Conservation (phyloP, 202 grass and related monocot species). For the Musa balbisiana region DNA sequence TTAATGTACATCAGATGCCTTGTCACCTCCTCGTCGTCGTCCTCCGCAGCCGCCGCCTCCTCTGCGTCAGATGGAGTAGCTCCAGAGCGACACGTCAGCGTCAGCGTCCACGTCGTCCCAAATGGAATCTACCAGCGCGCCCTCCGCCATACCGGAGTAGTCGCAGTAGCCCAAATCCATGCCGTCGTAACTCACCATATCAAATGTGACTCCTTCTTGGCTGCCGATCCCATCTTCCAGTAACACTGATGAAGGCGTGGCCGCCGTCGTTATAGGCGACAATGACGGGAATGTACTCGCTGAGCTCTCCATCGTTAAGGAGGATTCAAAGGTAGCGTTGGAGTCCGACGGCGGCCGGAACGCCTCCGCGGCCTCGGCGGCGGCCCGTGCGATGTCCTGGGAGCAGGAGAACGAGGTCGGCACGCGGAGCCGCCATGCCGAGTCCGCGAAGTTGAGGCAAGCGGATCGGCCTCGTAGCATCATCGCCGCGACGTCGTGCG, state of each 20-base stretch:
- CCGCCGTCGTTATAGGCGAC: background rate
- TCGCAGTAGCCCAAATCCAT: slow-evolving; percentile 22
- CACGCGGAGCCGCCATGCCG: slow-evolving; percentile 48
- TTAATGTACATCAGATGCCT: too few relatives aligned
- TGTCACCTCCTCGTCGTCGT: background rate
- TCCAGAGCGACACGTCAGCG: slow-evolving; percentile 39
- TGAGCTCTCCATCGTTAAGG: background rate
- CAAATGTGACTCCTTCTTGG: background rate
- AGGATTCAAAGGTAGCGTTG: background rate
- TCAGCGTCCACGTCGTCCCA: slow-evolving; percentile 13
- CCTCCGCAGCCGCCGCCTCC: background rate
- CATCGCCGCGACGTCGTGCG: slow-evolving; percentile 65
- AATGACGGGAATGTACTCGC: background rate
- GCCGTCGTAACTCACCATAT: slow-evolving; percentile 15
- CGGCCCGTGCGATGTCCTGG: slow-evolving; percentile 33
- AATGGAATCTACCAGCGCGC: slow-evolving; percentile 25
- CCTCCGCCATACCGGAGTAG: slow-evolving; percentile 33
- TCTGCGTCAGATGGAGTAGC: slow-evolving; percentile 24
- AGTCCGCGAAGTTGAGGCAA: slow-evolving; percentile 63
- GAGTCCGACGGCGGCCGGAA: slow-evolving; percentile 22
- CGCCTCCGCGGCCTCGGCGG: slow-evolving; percentile 32
- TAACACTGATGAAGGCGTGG: background rate
- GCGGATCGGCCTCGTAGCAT: slow-evolving; percentile 25
- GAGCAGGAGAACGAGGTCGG: slow-evolving; percentile 29
- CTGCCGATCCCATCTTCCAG: background rate